Conservation (phyloP, 1,284 basidiomycete species). For the Ustilago cynodontis region DNA sequence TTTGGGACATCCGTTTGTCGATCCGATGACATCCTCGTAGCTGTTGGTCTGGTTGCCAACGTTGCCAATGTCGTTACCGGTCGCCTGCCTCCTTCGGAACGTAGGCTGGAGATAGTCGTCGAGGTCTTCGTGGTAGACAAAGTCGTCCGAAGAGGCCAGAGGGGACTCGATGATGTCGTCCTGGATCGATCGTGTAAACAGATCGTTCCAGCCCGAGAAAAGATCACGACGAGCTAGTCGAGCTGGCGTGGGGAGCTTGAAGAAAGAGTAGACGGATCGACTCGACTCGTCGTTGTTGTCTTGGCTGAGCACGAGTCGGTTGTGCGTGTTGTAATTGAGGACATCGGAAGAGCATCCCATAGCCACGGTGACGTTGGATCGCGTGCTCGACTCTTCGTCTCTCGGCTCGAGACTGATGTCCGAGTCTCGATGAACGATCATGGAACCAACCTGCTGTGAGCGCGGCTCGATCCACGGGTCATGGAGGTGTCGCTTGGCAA, state of each 20-base stretch:
- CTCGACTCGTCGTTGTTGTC: constrained; percentile 52
- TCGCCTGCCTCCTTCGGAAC: constrained; percentile 47
- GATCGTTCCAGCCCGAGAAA: constrained; percentile 43
- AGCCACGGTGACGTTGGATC: constrained; percentile 6
- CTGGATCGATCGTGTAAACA: constrained; percentile 16
- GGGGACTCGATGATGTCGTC: constrained; percentile 32
- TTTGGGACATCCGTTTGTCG: constrained; percentile 80
- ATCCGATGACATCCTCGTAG: constrained; percentile 79
- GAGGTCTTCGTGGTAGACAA: constrained; percentile 39
- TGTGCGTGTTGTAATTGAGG: constrained; percentile 57
- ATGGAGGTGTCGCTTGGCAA: constrained; percentile 29
- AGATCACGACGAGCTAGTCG: constrained; percentile 43
- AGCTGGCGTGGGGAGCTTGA: constrained; percentile 45
- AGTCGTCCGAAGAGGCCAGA: constrained; percentile 24
- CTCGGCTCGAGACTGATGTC: constrained; percentile 48
- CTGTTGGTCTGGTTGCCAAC: constrained; percentile 83
- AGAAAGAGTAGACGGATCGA: constrained; percentile 56
- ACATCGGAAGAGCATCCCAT: constrained; percentile 51
- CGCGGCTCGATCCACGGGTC: constrained; percentile 49
- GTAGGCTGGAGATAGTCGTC: constrained; percentile 47
- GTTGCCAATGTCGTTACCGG: constrained; percentile 79
- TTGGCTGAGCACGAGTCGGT: constrained; percentile 48
- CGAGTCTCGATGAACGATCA: constrained; percentile 58
- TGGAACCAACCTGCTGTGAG: constrained; percentile 20
- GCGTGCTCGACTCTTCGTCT: constrained; percentile 10